A percentile compares a stretch with the other conserved stretches of the same genome.
phyloP scores from a whole-genome alignment of 768 basidiomycete species.

The Trichaptum fuscoviolaceum region DNA sequence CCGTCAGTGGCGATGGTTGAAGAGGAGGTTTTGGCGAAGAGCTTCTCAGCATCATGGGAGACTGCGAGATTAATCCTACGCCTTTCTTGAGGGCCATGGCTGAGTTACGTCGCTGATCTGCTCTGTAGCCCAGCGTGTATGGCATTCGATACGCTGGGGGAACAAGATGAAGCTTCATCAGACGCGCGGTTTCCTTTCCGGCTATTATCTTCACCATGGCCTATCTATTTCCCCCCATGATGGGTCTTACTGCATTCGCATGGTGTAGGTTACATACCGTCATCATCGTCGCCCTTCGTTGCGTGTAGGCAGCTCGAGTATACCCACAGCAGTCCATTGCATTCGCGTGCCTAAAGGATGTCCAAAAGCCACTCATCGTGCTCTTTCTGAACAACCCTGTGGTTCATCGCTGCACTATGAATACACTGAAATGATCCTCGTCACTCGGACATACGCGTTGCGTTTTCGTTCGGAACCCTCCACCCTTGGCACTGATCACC shows the following conservation, averaged over 20 bases:
- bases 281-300: neutral
- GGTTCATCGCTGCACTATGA: neutral
- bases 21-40: conserved; percentile 15
- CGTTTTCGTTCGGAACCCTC: neutral
- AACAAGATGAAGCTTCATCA: neutral
- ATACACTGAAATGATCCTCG: neutral
- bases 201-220: conserved; percentile 1
- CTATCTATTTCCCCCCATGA: conserved; percentile 1
- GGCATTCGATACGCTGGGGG: neutral
- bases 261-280: neutral
- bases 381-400: neutral
- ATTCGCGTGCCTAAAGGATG: neutral
- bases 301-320: neutral
- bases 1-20: conserved; percentile 25
- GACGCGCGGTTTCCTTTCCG: conserved; percentile 1
- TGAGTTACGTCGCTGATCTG: neutral
- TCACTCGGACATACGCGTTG: neutral
- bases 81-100: neutral
- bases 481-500: neutral
- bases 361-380: neutral
- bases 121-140: neutral
- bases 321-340: neutral
- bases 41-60: neutral
- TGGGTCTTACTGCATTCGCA: neutral
- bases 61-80: neutral